These are phyloP conservation scores for Clavispora fructus DNA, from an alignment of 805 yeast genomes.

Conservation along the genomic window DNA sequence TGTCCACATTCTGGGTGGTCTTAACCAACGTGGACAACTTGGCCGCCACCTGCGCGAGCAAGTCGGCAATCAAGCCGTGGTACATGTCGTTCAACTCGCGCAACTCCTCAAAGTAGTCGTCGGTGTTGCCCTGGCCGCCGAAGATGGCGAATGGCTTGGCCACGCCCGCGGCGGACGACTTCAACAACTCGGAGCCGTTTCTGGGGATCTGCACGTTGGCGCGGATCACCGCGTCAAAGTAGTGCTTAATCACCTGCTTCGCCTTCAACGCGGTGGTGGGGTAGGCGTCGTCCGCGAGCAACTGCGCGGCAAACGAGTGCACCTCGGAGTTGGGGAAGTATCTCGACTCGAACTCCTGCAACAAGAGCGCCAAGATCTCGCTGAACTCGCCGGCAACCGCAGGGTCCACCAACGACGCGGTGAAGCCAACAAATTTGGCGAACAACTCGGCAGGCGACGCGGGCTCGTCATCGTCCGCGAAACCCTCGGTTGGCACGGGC, in stretches of 20 bases:
- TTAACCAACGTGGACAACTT: slow-evolving; percentile 65
- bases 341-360: slow-evolving; percentile 80
- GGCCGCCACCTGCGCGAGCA: slow-evolving; percentile 64
- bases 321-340: slow-evolving; percentile 65
- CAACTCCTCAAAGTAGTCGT: slow-evolving; percentile 94
- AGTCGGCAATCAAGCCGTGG: slow-evolving; percentile 66
- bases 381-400: slow-evolving; percentile 51
- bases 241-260: slow-evolving; percentile 70
- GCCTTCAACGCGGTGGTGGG: slow-evolving; percentile 71
- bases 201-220: slow-evolving; percentile 21
- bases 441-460: slow-evolving; percentile 79
- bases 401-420: slow-evolving; percentile 45
- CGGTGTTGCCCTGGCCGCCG: slow-evolving; percentile 99
- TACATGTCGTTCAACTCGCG: slow-evolving; percentile 78
- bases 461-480: slow-evolving; percentile 84
- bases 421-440: slow-evolving; percentile 76
- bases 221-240: slow-evolving; percentile 44
- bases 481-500: slow-evolving; percentile 77
- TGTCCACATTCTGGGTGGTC: slow-evolving; percentile 71
- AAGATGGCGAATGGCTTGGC: slow-evolving; percentile 78
- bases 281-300: slow-evolving; percentile 48
- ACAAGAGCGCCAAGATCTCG: slow-evolving; percentile 63
- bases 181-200: slow-evolving; percentile 47
- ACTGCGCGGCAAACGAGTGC: slow-evolving; percentile 77
- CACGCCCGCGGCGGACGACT: slow-evolving; percentile 50